Base-by-base conservation (phyloP, 2,329 filamentous ascomycete genomes). In the Colletotrichum sp. region DNA sequence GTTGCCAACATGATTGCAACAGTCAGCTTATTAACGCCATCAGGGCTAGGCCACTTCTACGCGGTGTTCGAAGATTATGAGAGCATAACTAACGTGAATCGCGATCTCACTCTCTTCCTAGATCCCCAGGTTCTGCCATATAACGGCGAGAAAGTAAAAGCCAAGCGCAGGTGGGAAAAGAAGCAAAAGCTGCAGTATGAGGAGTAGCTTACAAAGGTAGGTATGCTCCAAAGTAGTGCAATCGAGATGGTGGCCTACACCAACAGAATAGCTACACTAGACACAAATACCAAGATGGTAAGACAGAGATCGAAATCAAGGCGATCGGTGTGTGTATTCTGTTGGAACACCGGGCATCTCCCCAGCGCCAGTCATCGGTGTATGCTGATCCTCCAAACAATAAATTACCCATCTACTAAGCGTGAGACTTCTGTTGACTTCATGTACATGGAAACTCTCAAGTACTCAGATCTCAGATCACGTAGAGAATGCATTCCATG, bases 401-500 rank as follows among this genome's bases (percentile, higher is more conserved):
- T 72, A 87, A 86, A 77, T 70, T 89, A 21, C 86, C 87, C 26
- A 83, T 89, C 18, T 83, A 82, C 21, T 88, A 88, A 30, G 63
- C 83, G 84, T 58, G 85, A 88, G 87, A n/a, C 58, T 30, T 32
- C 4, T 26, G 12, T 18, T 66, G 30, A 71, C 60, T n/a, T 43
- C 10, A 7, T 48, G 13, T 16, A 67, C 63, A 13, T 90, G 85
- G 74, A 86, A 86, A 75, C 91, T 90, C 81, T 88, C 88, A 78
- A 88, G 91, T 77, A 91, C 89, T 4, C 86, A 83, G 52, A 81
- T 91, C 38, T 90, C 88, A 1, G 84, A 87, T 70, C 85, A 85
- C 15, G 87, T 92, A 34, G 87, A 91, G 78, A 86, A 91, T 79
- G 90, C 89, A 0, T 92, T 92, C 79, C 91, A 92, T 32, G 90